Conservation (phyloP, 1,284 basidiomycete species). For the Trametes polyzona region DNA sequence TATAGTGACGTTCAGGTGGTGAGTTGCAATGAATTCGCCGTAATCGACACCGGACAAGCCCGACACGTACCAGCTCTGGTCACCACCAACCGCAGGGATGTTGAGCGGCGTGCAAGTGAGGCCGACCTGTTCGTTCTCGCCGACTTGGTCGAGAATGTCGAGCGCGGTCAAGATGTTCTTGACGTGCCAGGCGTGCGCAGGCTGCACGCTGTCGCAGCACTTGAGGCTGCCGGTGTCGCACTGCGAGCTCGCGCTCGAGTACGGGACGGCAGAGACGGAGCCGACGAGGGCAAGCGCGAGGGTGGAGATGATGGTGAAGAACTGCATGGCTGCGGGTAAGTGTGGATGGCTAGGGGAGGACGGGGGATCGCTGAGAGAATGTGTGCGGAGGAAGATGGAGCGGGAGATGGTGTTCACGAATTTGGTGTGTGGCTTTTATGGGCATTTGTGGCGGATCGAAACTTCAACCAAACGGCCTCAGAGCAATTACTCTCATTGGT, state of each 20-base stretch:
- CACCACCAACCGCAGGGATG: slow-evolving; percentile 24
- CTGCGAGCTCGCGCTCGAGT: slow-evolving; percentile 3
- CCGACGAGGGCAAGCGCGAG: slow-evolving; percentile 11
- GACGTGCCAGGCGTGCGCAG: slow-evolving; percentile 8
- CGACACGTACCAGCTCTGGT: slow-evolving; percentile 25
- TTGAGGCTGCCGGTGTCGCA: slow-evolving; percentile 26
- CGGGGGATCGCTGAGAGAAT: neutral
- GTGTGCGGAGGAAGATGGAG: neutral
- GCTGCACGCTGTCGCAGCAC: slow-evolving; percentile 28
- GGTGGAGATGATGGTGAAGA: slow-evolving; percentile 14
- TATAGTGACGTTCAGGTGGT: neutral
- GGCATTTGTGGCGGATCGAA: neutral
- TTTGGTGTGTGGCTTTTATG: neutral
- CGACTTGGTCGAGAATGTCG: slow-evolving; percentile 23
- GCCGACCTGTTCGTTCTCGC: slow-evolving; percentile 27
- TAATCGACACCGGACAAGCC: no score
- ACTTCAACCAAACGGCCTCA: neutral
- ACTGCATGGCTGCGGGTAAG: slow-evolving; percentile 8
- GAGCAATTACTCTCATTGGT: no score
- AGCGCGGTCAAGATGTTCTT: slow-evolving; percentile 22
- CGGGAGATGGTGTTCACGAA: neutral
- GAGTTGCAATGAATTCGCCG: neutral
- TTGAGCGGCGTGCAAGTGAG: slow-evolving; percentile 33
- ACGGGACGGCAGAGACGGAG: slow-evolving; percentile 9
- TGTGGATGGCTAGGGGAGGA: neutral